Evolutionary conservation across 192 early-diverging fungal species (phyloP).

Genomic region (Chytriomyces sp.): DNA sequence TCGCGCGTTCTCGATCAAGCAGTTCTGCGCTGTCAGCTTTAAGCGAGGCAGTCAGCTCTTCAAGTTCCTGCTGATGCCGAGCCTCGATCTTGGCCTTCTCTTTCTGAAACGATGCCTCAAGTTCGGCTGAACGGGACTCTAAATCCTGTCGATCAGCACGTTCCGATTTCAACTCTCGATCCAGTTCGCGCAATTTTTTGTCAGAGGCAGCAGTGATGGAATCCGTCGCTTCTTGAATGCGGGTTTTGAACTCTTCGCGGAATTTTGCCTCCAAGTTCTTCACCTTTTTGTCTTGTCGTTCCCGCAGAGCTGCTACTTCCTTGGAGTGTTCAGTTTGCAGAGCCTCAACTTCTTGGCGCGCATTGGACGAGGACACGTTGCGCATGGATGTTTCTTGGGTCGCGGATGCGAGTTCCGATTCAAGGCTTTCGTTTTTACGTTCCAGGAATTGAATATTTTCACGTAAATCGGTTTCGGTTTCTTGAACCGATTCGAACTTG

Average conservation of each 20-base stretch:
- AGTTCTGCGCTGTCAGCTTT: slow-evolving; percentile 22
- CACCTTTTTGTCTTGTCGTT: slow-evolving; percentile 27
- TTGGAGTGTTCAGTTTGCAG: slow-evolving; percentile 17
- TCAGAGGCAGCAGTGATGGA: slow-evolving; percentile 4
- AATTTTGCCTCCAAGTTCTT: slow-evolving; percentile 19
- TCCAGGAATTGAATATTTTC: slow-evolving; percentile 22
- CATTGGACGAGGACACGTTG: not conserved
- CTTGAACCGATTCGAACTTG: slow-evolving; percentile 9
- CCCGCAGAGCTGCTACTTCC: slow-evolving; percentile 25
- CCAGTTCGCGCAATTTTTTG: slow-evolving; percentile 12
- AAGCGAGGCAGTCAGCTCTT: slow-evolving; percentile 1
- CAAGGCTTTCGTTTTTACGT: slow-evolving; percentile 7
- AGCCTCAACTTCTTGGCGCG: slow-evolving; percentile 23
- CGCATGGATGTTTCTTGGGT: not conserved
- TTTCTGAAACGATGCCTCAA: not conserved
- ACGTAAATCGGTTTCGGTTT: slow-evolving; percentile 19
- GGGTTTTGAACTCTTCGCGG: slow-evolving; percentile 16
- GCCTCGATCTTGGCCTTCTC: slow-evolving; percentile 9
- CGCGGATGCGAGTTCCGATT: not conserved
- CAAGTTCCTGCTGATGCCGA: slow-evolving; percentile 31
- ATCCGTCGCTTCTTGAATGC: slow-evolving; percentile 2
- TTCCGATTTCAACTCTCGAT: slow-evolving; percentile 18
- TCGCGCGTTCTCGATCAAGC: not conserved
- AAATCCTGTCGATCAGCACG: slow-evolving; percentile 8
- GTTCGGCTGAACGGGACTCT: not conserved